phyloP scores from a whole-genome alignment of 345 rosid genomes.

The Eucalyptus microcorys region DNA sequence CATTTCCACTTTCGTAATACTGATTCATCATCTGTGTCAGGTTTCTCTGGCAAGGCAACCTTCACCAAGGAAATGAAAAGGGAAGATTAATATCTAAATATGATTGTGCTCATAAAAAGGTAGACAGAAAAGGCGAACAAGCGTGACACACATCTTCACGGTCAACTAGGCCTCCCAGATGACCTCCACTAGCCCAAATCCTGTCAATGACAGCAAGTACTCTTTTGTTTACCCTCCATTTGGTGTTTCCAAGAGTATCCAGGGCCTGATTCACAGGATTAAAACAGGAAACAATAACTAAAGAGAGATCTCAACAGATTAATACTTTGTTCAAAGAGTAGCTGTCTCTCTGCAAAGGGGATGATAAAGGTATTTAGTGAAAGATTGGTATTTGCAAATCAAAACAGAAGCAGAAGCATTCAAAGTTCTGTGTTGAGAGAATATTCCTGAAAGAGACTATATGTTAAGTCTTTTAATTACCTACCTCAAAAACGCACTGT shows the following conservation, averaged over 20 bases:
- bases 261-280: constrained; percentile 53
- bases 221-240: constrained; percentile 87
- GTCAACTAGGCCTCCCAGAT: constrained; percentile 69
- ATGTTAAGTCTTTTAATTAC: not conserved
- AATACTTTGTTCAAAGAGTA: not conserved
- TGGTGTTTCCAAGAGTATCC: constrained; percentile 89
- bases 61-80: not conserved
- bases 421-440: not conserved
- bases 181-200: constrained; percentile 92
- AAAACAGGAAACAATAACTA: not conserved
- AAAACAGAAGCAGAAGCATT: not conserved
- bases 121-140: not conserved
- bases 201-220: constrained; percentile 75
- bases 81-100: not conserved
- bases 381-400: not conserved
- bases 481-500: constrained; percentile 76
- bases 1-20: constrained; percentile 77
- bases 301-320: not conserved
- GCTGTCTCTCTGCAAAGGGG: not conserved
- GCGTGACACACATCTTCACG: constrained; percentile 68
- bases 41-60: constrained; percentile 74
- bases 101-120: not conserved
- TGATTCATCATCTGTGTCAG: constrained; percentile 53
- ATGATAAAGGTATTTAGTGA: not conserved
- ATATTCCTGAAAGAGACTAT: not conserved